phyloP scores from a whole-genome alignment of 2,329 filamentous ascomycete genomes.

The Apiospora saccharicola region DNA sequence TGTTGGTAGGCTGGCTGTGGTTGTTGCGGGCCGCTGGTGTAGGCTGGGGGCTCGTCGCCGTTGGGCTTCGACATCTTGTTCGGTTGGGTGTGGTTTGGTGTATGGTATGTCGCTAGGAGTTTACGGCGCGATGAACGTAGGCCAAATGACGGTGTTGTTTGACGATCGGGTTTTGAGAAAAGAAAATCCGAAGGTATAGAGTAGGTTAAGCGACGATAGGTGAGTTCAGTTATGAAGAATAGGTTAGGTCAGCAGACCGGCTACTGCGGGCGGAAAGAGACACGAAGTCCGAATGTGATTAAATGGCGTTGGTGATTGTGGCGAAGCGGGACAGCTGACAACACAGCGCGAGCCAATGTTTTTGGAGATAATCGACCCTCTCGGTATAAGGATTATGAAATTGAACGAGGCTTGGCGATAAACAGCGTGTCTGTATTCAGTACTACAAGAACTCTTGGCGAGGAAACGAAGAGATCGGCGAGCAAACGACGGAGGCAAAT shows the following conservation, averaged over 20 bases:
- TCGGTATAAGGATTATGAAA: not conserved
- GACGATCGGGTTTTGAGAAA: not conserved
- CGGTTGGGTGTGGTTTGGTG: not conserved
- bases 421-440: not conserved
- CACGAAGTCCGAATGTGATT: not conserved
- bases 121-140: not conserved
- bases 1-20: constrained; percentile 53
- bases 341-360: not conserved
- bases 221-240: not conserved
- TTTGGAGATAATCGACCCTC: not conserved
- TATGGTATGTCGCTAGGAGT: constrained; percentile 20
- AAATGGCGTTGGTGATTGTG: not conserved
- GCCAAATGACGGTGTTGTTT: not conserved
- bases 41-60: constrained; percentile 57
- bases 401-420: not conserved
- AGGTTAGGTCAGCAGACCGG: constrained; percentile 14
- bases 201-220: not conserved
- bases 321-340: constrained; percentile 13
- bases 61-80: constrained; percentile 51
- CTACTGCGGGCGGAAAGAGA: constrained; percentile 13
- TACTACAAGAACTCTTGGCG: not conserved
- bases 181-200: not conserved
- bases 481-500: not conserved
- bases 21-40: constrained; percentile 51
- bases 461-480: not conserved